Percentiles rank a stretch among this genome's conserved stretches.
phyloP scores from a whole-genome alignment of 1,139 yeast genomes.

The Yamadazyma triangularis region DNA sequence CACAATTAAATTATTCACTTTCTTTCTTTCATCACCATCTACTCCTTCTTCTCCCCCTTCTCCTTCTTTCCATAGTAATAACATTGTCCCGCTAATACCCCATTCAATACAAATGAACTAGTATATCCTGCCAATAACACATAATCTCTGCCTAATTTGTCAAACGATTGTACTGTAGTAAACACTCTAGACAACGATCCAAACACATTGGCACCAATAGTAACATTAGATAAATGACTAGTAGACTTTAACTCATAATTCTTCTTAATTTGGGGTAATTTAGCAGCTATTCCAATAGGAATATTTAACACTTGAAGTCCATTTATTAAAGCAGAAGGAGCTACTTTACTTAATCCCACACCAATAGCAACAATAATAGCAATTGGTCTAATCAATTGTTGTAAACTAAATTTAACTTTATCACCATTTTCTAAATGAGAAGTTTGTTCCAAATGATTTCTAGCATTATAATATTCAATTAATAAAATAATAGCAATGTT shows the following conservation, averaged over 20 bases:
- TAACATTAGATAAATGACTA: conserved; percentile 48
- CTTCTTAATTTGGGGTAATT: conserved; percentile 51
- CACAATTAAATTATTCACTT: too few species aligned
- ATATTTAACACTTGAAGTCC: conserved; percentile 47
- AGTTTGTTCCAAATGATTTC: conserved; percentile 11
- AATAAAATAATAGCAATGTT: conserved; percentile 35
- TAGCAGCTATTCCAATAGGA: conserved; percentile 50
- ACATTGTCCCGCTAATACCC: conserved; percentile 31
- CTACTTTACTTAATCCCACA: conserved; percentile 27
- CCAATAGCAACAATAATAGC: conserved; percentile 23
- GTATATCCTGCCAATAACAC: conserved; percentile 34
- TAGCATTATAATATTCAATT: conserved; percentile 29
- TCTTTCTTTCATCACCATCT: neutral
- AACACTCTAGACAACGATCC: conserved; percentile 56
- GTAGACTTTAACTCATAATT: conserved; percentile 49
- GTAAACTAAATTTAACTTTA: conserved; percentile 15
- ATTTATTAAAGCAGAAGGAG: conserved; percentile 27
- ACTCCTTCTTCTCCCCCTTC: conserved; percentile 1
- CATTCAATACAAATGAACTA: conserved; percentile 29
- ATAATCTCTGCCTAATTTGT: conserved; percentile 22
- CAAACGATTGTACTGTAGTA: conserved; percentile 43
- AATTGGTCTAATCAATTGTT: conserved; percentile 22
- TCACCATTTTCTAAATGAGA: conserved; percentile 15
- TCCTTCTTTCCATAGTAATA: conserved; percentile 15
- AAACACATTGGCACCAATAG: conserved; percentile 50